These are phyloP conservation scores for Tricholomella constricta DNA, from an alignment of 768 basidiomycete species.

Conservation along the genomic window DNA sequence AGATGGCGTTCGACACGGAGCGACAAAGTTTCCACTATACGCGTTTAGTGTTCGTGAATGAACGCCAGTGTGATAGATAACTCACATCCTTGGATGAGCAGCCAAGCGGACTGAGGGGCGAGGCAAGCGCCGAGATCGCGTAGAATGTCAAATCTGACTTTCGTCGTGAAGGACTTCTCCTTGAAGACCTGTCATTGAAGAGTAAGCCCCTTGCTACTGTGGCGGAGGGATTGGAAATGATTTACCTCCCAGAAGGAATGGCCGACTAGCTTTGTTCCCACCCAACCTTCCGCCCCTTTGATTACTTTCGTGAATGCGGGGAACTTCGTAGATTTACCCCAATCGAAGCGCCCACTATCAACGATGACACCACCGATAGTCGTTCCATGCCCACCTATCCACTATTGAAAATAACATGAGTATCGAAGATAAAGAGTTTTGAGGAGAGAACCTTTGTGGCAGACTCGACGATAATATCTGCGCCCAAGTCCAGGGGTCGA, in stretches of 20 bases:
- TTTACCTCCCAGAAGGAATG: constrained; percentile 17
- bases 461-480: constrained; percentile 37
- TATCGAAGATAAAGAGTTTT: neutral
- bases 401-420: constrained; percentile 40
- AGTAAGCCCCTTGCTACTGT: too few relatives aligned
- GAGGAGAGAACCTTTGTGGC: constrained; percentile 1
- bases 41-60: neutral
- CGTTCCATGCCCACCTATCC: constrained; percentile 69
- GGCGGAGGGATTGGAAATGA: too few relatives aligned
- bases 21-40: constrained; percentile 57
- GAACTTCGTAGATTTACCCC: constrained; percentile 53
- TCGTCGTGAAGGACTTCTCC: constrained; percentile 19
- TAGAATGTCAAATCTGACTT: constrained; percentile 49
- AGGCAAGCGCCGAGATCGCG: constrained; percentile 56
- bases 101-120: constrained; percentile 60
- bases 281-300: constrained; percentile 7
- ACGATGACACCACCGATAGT: constrained; percentile 66
- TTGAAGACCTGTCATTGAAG: constrained; percentile 14
- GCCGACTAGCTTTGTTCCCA: constrained; percentile 12
- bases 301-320: constrained; percentile 14
- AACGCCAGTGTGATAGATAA: neutral
- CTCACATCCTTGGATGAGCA: constrained; percentile 56
- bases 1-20: constrained; percentile 61
- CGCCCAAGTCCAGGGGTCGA: constrained; percentile 26
- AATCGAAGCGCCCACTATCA: constrained; percentile 63